These are phyloP conservation scores for Sporobolomyces phaffii DNA, from an alignment of 768 basidiomycete species.

Conservation along the genomic window DNA sequence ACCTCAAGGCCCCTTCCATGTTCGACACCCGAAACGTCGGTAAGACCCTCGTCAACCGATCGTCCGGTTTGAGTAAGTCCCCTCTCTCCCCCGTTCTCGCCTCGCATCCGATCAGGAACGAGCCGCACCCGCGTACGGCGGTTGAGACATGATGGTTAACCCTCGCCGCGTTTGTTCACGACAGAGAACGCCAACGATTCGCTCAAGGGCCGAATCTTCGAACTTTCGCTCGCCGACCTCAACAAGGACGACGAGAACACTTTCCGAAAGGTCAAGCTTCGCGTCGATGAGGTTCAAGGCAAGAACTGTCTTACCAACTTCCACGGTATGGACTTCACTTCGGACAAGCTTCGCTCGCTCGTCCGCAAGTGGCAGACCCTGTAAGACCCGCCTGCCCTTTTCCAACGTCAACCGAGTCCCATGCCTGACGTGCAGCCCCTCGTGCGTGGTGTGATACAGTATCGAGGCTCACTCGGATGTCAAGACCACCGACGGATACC, in stretches of 20 bases:
- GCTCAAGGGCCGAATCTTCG: constrained; percentile 90
- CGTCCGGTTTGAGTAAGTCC: constrained; percentile 89
- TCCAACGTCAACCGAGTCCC: too few relatives aligned
- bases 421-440: too few relatives aligned
- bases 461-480: constrained; percentile 99
- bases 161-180: too few relatives aligned
- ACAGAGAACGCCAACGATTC: constrained; percentile 98
- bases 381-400: constrained; percentile 1
- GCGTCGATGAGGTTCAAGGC: constrained; percentile 70
- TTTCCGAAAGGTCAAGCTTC: constrained; percentile 98
- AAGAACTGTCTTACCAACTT: constrained; percentile 99
- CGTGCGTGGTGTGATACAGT: constrained; percentile 28
- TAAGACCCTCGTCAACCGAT: constrained; percentile 97
- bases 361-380: constrained; percentile 99
- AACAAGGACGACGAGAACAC: constrained; percentile 99
- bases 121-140: too few relatives aligned
- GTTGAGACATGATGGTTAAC: too few relatives aligned
- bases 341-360: constrained; percentile 98
- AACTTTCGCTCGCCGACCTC: constrained; percentile 92
- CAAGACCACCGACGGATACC: constrained; percentile 98
- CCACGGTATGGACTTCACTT: constrained; percentile 99
- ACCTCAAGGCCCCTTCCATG: constrained; percentile 95
- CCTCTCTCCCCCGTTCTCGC: background rate
- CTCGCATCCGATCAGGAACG: background rate
- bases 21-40: constrained; percentile 95